Percentiles rank a stretch among this genome's conserved stretches.
Evolutionary conservation across 192 early-diverging fungal genomes (phyloP).

Genomic region (Phycomyces blakesleeanus): DNA sequence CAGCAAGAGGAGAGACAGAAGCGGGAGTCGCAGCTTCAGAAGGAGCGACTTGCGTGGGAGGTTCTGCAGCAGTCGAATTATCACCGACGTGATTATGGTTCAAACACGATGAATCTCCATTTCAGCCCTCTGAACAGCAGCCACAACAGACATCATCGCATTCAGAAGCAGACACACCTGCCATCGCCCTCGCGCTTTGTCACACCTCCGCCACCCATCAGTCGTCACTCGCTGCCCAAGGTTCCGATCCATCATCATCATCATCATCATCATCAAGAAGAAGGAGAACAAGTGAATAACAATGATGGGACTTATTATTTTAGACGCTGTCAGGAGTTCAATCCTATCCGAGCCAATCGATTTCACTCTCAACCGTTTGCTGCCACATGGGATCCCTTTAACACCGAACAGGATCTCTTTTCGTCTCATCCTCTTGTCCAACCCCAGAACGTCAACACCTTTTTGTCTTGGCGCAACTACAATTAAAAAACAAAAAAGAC

Average conservation of each 20-base stretch:
- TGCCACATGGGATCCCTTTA: neutral
- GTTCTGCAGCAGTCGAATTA: constrained; percentile 5
- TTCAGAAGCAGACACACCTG: neutral
- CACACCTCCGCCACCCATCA: no score
- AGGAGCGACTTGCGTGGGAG: neutral
- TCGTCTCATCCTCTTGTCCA: neutral
- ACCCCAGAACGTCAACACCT: constrained; percentile 9
- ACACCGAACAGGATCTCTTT: neutral
- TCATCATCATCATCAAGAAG: neutral
- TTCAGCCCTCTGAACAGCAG: constrained; percentile 2
- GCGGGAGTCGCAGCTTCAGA: neutral
- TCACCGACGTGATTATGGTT: constrained; percentile 5
- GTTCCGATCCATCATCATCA: constrained; percentile 1
- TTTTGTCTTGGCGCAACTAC: constrained; percentile 2
- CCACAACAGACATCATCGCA: neutral
- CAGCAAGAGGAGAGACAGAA: neutral
- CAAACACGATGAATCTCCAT: neutral
- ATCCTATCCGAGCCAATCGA: neutral
- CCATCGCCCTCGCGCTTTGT: no score
- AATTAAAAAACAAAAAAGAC: neutral
- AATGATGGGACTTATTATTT: neutral
- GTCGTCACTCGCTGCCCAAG: neutral
- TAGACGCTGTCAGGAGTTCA: neutral
- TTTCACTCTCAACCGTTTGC: neutral
- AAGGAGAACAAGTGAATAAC: no score